Percentiles rank a stretch among this genome's conserved stretches.
Conservation (phyloP, 371 early-diverging fungal genomes). For the Mortierella polycephala region DNA sequence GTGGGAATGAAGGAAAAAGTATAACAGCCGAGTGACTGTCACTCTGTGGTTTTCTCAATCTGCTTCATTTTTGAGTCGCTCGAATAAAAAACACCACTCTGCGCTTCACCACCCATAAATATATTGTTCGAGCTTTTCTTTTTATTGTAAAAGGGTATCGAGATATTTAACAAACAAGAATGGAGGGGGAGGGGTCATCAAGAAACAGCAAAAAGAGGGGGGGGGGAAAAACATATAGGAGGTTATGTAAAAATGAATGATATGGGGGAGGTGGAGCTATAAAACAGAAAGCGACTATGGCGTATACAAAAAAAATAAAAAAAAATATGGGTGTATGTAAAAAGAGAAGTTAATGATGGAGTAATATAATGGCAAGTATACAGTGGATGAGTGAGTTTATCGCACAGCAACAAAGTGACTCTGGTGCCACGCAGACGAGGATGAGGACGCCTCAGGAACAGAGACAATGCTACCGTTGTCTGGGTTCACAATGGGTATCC, state of each 20-base stretch:
- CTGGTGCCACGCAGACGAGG: conserved; percentile 47
- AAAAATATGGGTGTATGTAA: conserved; percentile 1
- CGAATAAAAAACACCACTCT: background rate
- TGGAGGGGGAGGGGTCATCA: background rate
- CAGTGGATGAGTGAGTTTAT: conserved; percentile 17
- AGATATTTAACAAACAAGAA: background rate
- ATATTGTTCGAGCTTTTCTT: background rate
- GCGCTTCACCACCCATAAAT: no score
- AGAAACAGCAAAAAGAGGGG: background rate
- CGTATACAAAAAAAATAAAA: conserved; percentile 4
- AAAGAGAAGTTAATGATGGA: background rate
- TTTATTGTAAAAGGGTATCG: conserved; percentile 10
- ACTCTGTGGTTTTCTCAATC: no score
- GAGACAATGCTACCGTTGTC: conserved; percentile 40
- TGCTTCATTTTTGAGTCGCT: background rate
- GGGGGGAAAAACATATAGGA: background rate
- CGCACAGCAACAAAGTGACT: conserved; percentile 55
- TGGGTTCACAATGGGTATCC: conserved; percentile 53
- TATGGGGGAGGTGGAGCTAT: no score
- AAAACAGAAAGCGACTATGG: background rate
- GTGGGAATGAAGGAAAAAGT: no score
- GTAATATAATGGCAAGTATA: background rate
- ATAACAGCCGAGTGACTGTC: background rate
- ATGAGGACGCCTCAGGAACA: conserved; percentile 29
- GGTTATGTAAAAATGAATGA: no score